Conservation (phyloP, 345 rosid genomes). For the Citrus cavaleriei region DNA sequence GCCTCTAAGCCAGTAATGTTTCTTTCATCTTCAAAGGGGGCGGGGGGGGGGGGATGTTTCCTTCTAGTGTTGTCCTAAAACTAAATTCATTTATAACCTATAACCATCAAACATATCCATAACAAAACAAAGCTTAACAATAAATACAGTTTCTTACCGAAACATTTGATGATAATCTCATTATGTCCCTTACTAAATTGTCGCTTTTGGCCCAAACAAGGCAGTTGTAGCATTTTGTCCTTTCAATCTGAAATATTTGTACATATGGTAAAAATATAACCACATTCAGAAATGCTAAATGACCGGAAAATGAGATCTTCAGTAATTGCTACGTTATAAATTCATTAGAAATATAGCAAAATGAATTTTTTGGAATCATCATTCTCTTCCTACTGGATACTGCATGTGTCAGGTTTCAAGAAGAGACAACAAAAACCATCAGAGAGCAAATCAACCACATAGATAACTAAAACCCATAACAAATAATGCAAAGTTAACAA, state of each 20-base stretch:
- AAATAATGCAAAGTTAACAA: background rate
- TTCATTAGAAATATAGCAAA: background rate
- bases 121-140: background rate
- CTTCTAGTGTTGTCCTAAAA: background rate
- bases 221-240: slow-evolving; percentile 59
- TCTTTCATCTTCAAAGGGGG: background rate
- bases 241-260: slow-evolving; percentile 49
- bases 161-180: slow-evolving; percentile 51
- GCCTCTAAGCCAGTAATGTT: background rate
- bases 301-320: background rate
- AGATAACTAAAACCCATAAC: background rate
- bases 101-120: background rate
- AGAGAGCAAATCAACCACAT: background rate
- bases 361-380: background rate
- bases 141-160: slow-evolving; percentile 37
- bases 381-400: background rate
- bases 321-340: background rate
- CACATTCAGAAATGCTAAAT: background rate
- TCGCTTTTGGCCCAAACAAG: slow-evolving; percentile 93
- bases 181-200: slow-evolving; percentile 64
- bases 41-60: background rate
- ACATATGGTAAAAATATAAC: background rate
- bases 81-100: background rate
- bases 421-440: background rate
- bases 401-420: background rate